Evolutionary conservation across 176 grass and related monocot species (phyloP), one percentile per base, ranked within the genome.

Genomic region (Phragmites australis): DNA sequence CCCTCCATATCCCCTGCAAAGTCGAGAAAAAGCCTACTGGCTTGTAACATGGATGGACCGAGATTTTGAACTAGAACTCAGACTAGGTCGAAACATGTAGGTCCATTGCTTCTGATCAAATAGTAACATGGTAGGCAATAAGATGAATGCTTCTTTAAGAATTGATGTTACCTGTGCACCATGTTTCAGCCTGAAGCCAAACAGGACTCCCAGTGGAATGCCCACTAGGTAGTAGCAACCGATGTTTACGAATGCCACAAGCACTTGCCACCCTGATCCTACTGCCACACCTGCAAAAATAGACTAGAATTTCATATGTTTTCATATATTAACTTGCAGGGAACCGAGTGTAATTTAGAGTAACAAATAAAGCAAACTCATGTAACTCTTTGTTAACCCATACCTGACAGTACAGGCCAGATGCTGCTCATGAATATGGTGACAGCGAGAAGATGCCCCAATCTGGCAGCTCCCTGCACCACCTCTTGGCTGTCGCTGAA

Each of bases 1-100:
- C 94, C 30, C 73, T 57, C 95, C 95, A 97, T 72, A 97, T 92
- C 25, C 95, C 95, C 95, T 97, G 56, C 63, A 94, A 72, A 16
- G 0, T 18, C 34, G 27, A n/a, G 56, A 46, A 42, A 22, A 18
- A 6, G 11, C 3, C 5, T 15, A 22, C 19, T n/a, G n/a, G n/a
- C n/a, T n/a, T n/a, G n/a, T n/a, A n/a, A n/a, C n/a, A n/a, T n/a
- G n/a, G n/a, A n/a, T n/a, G n/a, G n/a, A n/a, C n/a, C n/a, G n/a
- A n/a, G n/a, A n/a, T n/a, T n/a, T n/a, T n/a, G n/a, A n/a, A n/a
- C n/a, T n/a, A n/a, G n/a, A n/a, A n/a, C n/a, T n/a, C n/a, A n/a
- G n/a, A n/a, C n/a, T n/a, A n/a, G n/a, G n/a, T n/a, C n/a, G n/a
- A 14, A 13, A 37, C 10, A 29, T 9, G 19, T 19, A 13, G 6